These are phyloP conservation scores for Daldinia vernicosa DNA, from an alignment of 495 filamentous ascomycete species.

Conservation along the genomic window DNA sequence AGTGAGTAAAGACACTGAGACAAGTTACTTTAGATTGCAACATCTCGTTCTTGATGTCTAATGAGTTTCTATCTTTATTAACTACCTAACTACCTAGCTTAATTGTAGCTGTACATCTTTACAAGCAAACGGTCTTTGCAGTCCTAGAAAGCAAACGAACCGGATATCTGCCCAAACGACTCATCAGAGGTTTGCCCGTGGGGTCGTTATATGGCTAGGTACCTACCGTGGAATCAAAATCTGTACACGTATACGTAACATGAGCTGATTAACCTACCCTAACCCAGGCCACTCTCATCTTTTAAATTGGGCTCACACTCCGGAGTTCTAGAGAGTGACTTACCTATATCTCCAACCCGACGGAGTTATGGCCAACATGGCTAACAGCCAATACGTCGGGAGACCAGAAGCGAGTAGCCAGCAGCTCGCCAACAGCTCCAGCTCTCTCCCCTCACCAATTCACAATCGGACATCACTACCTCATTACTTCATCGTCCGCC, in stretches of 20 bases:
- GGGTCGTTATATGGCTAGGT: background rate
- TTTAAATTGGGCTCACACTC: background rate
- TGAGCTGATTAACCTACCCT: background rate
- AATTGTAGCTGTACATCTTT: no score
- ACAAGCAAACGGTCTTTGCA: constrained; percentile 23
- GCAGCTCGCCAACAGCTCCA: background rate
- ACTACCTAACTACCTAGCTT: background rate
- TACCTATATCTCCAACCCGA: background rate
- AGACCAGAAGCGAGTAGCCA: background rate
- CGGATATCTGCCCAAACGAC: constrained; percentile 16
- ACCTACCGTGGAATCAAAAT: constrained; percentile 5
- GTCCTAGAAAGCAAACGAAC: constrained; percentile 19
- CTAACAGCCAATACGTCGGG: background rate
- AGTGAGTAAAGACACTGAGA: background rate
- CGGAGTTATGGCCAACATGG: constrained; percentile 6
- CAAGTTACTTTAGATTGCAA: constrained; percentile 3
- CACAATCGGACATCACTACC: constrained; percentile 28
- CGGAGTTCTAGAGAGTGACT: constrained; percentile 2
- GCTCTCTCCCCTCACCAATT: background rate
- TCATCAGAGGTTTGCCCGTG: background rate
- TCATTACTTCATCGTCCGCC: constrained; percentile 53
- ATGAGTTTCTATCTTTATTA: constrained; percentile 7
- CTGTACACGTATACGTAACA: constrained; percentile 3
- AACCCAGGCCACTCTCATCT: background rate
- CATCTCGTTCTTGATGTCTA: background rate